Evolutionary conservation across 2,329 filamentous ascomycete species (phyloP).

Genomic region (Colletotrichum lentis): DNA sequence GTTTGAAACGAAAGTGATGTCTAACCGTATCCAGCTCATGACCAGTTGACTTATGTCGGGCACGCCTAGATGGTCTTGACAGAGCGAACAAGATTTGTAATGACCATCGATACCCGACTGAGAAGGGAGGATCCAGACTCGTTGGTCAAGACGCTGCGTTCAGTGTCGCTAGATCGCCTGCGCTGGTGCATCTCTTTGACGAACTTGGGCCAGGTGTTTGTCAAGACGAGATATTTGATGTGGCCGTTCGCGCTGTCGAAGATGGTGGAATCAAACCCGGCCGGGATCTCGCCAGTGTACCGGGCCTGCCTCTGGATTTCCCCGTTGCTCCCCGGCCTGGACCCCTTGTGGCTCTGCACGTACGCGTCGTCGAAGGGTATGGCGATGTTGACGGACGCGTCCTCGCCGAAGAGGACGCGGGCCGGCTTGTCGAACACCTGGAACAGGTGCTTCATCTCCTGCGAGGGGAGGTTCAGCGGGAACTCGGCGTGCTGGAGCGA

Average conservation of each 20-base stretch:
- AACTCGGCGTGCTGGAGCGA: slow-evolving; percentile 57
- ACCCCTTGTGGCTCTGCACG: not conserved
- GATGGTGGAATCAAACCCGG: slow-evolving; percentile 58
- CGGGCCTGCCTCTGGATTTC: slow-evolving; percentile 38
- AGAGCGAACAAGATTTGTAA: slow-evolving; percentile 16
- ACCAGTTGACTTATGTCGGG: too few species aligned
- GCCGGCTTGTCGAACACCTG: slow-evolving; percentile 54
- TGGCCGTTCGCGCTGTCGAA: slow-evolving; percentile 68
- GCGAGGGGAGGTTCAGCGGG: slow-evolving; percentile 60
- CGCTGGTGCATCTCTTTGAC: slow-evolving; percentile 49
- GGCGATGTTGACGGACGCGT: slow-evolving; percentile 4
- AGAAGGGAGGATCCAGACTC: slow-evolving; percentile 37
- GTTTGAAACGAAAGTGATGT: not conserved
- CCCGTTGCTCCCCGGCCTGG: not conserved
- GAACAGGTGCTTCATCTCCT: slow-evolving; percentile 52
- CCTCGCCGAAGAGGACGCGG: slow-evolving; percentile 45
- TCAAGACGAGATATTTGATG: slow-evolving; percentile 72
- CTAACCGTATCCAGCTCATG: not conserved
- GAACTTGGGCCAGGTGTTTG: slow-evolving; percentile 73
- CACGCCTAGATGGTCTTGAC: not conserved
- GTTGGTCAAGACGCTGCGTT: slow-evolving; percentile 38
- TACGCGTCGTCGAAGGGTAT: slow-evolving; percentile 38
- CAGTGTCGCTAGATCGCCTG: slow-evolving; percentile 39
- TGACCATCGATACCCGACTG: slow-evolving; percentile 35
- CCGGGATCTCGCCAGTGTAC: slow-evolving; percentile 56